Percentiles rank a stretch among this genome's conserved stretches.
Evolutionary conservation across 257 asterid genomes (phyloP).

Genomic region (Solanum tacnaense): DNA sequence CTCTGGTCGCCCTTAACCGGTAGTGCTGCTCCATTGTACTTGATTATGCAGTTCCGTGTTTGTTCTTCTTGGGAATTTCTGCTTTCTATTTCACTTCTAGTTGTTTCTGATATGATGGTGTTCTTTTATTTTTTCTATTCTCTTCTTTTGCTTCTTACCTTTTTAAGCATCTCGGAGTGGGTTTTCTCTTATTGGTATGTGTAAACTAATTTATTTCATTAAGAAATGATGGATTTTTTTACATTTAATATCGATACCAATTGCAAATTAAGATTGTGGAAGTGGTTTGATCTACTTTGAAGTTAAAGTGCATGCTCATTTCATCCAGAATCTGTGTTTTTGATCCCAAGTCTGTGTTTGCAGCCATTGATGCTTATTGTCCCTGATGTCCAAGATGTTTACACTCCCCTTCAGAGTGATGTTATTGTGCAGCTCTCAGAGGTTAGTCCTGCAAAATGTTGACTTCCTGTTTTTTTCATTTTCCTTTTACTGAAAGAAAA

Average conservation of each 20-base stretch:
- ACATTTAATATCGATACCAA: neutral
- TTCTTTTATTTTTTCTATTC: neutral
- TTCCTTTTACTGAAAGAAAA: neutral
- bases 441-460: conserved; percentile 30
- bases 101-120: neutral
- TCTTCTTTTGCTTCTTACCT: neutral
- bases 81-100: neutral
- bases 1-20: neutral
- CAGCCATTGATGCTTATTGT: conserved; percentile 97
- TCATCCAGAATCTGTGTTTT: no score
- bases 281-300: neutral
- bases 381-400: conserved; percentile 91
- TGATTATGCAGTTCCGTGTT: neutral
- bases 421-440: conserved; percentile 81
- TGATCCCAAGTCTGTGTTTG: neutral
- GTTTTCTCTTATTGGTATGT: neutral
- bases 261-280: neutral
- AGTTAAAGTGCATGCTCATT: neutral
- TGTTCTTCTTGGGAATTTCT: neutral
- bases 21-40: neutral
- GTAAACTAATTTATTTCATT: neutral
- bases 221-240: neutral
- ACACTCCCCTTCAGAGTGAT: conserved; percentile 88
- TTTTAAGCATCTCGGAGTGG: neutral
- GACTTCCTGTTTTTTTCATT: neutral